Conservation (phyloP, 129 eudicot genomes). For the Rutidosis leptorrhynchoides region DNA sequence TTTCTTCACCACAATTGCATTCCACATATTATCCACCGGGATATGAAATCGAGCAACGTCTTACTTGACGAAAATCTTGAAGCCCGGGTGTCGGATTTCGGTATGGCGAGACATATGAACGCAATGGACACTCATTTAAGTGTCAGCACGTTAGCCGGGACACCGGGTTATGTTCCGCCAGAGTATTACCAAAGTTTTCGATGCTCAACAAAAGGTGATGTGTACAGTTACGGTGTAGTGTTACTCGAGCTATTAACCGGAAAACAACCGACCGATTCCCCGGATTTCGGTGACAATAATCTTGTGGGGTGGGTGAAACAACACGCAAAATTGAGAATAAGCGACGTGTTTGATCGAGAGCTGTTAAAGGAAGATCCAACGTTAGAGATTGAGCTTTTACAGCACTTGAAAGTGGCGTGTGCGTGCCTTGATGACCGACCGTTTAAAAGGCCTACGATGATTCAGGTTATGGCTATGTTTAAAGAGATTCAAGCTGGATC, state of each 20-base stretch:
- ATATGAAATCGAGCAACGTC: constrained; percentile 95
- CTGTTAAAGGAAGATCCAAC: constrained; percentile 64
- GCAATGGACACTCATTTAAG: constrained; percentile 94
- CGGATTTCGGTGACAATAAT: constrained; percentile 91
- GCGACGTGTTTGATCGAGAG: constrained; percentile 70
- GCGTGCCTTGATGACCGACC: constrained; percentile 88
- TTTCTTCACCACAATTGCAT: constrained; percentile 88
- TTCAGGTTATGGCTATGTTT: constrained; percentile 91
- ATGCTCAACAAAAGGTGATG: constrained; percentile 92
- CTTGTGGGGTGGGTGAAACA: constrained; percentile 93
- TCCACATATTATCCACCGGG: constrained; percentile 93
- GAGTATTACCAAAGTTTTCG: constrained; percentile 94
- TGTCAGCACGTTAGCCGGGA: constrained; percentile 94
- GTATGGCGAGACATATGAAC: constrained; percentile 93
- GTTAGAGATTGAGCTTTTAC: constrained; percentile 66
- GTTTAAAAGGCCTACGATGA: constrained; percentile 88
- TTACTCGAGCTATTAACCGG: constrained; percentile 91
- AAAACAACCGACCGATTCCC: constrained; percentile 77
- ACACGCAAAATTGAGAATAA: constrained; percentile 49
- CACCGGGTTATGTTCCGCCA: constrained; percentile 96
- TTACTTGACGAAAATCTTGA: constrained; percentile 76
- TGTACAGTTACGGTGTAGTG: constrained; percentile 92
- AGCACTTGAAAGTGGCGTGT: constrained; percentile 78
- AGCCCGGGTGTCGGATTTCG: constrained; percentile 92
- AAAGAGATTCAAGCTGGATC: constrained; percentile 94